Conservation (phyloP, 345 rosid genomes). For the Gossypium anomalum region DNA sequence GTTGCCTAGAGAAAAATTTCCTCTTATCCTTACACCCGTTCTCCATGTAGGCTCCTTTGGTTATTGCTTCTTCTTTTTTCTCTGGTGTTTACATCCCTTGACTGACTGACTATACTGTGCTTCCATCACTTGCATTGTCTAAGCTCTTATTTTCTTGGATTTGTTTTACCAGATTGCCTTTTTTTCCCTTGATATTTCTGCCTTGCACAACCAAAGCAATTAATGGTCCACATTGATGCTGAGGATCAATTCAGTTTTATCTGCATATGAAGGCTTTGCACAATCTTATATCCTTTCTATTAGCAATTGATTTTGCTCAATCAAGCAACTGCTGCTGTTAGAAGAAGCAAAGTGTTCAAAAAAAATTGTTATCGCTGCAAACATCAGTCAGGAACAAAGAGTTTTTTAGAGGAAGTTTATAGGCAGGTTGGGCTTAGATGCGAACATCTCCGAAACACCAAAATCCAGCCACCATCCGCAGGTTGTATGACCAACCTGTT, state of each 20-base stretch:
- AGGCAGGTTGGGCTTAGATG: slow-evolving; percentile 36
- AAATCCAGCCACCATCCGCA: slow-evolving; percentile 44
- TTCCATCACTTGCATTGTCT: neutral
- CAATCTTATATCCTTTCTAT: neutral
- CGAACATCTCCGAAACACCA: slow-evolving; percentile 64
- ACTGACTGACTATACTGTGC: neutral
- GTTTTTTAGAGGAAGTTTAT: slow-evolving; percentile 1
- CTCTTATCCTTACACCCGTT: neutral
- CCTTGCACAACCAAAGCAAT: neutral
- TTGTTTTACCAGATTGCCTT: slow-evolving; percentile 14
- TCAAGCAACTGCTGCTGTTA: neutral
- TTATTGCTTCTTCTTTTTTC: slow-evolving; percentile 1
- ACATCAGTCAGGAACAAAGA: neutral
- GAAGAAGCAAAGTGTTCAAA: no score
- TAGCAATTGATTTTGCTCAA: neutral
- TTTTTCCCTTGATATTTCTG: slow-evolving; percentile 8
- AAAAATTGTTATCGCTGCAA: neutral
- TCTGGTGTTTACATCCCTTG: neutral
- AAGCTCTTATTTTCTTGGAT: neutral
- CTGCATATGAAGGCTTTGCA: neutral
- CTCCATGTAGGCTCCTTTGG: neutral
- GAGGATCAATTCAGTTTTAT: neutral
- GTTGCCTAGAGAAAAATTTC: no score
- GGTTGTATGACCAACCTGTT: slow-evolving; percentile 46
- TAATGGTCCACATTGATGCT: neutral